A percentile compares a stretch with the other conserved stretches of the same genome.
These are phyloP conservation scores for Apiospora hydei DNA, from an alignment of 2,329 filamentous ascomycete species.

Conservation along the genomic window DNA sequence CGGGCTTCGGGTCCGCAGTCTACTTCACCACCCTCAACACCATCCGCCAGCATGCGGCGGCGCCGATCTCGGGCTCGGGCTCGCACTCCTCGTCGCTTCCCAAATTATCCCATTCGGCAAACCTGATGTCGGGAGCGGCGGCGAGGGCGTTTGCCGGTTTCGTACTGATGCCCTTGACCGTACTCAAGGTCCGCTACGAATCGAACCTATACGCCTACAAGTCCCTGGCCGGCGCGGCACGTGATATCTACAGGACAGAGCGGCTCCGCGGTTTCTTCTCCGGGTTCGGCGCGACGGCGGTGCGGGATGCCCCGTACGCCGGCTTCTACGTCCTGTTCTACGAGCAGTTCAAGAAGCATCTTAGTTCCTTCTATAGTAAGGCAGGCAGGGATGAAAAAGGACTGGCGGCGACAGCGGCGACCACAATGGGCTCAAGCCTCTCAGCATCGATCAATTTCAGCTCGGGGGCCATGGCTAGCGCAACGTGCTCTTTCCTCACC, in stretches of 20 bases:
- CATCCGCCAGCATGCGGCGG: conserved; percentile 70
- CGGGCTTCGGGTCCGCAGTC: conserved; percentile 89
- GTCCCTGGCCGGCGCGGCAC: conserved; percentile 74
- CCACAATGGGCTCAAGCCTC: conserved; percentile 46
- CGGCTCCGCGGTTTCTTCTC: conserved; percentile 88
- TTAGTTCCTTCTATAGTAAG: conserved; percentile 50
- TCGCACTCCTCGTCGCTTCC: conserved; percentile 70
- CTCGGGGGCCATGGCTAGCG: conserved; percentile 82
- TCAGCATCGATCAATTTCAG: conserved; percentile 82
- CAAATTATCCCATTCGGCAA: conserved; percentile 82
- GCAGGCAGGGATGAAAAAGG: conserved; percentile 22
- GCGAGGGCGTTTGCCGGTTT: conserved; percentile 89
- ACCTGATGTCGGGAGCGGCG: conserved; percentile 82
- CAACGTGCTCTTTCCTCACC: conserved; percentile 83
- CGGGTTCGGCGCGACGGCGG: conserved; percentile 91
- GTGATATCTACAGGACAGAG: conserved; percentile 76
- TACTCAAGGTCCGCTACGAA: conserved; percentile 97
- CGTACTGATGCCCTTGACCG: conserved; percentile 92
- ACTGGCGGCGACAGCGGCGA: not conserved
- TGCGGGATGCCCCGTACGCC: conserved; percentile 95
- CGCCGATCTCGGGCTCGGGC: conserved; percentile 26
- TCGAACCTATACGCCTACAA: conserved; percentile 85
- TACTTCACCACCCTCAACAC: conserved; percentile 92
- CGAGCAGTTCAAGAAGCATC: conserved; percentile 77
- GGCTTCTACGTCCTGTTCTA: conserved; percentile 95